phyloP scores from a whole-genome alignment of 352 stramenopile genomes.

The Pythium biforme region DNA sequence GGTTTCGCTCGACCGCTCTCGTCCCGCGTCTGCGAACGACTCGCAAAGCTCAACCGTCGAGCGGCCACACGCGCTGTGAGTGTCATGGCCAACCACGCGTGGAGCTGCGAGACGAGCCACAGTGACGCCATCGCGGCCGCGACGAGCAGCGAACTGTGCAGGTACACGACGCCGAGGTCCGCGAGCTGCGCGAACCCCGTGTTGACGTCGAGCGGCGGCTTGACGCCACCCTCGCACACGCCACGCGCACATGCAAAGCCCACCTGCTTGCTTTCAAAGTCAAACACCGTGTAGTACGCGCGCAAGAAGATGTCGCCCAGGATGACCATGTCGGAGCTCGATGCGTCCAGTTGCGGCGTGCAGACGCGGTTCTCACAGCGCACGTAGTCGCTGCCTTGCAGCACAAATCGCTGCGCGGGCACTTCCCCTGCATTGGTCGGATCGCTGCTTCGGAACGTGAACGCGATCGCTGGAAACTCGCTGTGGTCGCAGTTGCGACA shows the following conservation, averaged over 20 bases:
- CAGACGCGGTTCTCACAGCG: constrained; percentile 34
- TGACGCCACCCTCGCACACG: constrained; percentile 24
- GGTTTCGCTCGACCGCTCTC: not conserved
- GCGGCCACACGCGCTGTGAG: not conserved
- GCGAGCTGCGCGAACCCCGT: constrained; percentile 1
- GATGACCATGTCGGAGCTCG: constrained; percentile 27
- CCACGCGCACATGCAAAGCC: constrained; percentile 34
- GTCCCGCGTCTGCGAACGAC: too few species aligned
- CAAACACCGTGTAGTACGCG: constrained; percentile 44
- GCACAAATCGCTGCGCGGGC: constrained; percentile 20
- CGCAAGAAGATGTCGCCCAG: constrained; percentile 41
- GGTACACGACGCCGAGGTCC: constrained; percentile 11
- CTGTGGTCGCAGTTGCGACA: constrained; percentile 32
- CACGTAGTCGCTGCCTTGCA: constrained; percentile 42
- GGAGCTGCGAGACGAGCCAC: constrained; percentile 14
- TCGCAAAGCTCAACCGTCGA: not conserved
- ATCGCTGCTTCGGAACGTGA: constrained; percentile 17
- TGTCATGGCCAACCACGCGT: constrained; percentile 1
- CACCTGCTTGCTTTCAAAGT: constrained; percentile 29
- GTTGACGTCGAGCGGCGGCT: constrained; percentile 20
- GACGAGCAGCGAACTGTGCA: constrained; percentile 14
- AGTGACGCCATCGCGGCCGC: constrained; percentile 12
- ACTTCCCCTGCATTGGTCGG: not conserved
- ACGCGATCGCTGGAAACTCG: constrained; percentile 33
- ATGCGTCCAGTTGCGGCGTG: constrained; percentile 33